Conservation (phyloP, 257 asterid species). For the Solanum tacnaense region DNA sequence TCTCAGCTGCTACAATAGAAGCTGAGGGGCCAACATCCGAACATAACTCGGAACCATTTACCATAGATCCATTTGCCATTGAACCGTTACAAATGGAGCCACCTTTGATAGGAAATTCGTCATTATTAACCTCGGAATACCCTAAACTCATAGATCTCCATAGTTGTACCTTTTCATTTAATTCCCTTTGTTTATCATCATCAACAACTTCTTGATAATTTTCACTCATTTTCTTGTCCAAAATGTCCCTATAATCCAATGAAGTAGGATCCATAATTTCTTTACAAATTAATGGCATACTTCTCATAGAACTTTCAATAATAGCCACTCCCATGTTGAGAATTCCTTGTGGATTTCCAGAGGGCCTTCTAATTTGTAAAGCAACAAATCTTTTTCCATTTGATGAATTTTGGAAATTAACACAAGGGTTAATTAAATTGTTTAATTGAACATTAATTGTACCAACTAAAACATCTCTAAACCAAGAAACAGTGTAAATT, state of each 20-base stretch:
- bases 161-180: conserved; percentile 1
- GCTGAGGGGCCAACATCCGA: conserved; percentile 78
- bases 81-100: conserved; percentile 17
- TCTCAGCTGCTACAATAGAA: conserved; percentile 70
- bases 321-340: conserved; percentile 55
- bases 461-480: conserved; percentile 18
- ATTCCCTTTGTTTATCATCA: not conserved
- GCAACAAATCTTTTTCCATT: conserved; percentile 35
- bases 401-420: not conserved
- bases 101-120: not conserved
- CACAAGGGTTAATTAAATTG: conserved; percentile 2
- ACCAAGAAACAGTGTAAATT: conserved; percentile 19
- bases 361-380: conserved; percentile 56
- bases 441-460: conserved; percentile 13
- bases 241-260: conserved; percentile 14
- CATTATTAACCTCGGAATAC: not conserved
- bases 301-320: conserved; percentile 36
- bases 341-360: conserved; percentile 71
- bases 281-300: conserved; percentile 35
- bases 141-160: conserved; percentile 30
- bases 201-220: not conserved
- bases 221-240: conserved; percentile 2
- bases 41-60: conserved; percentile 31
- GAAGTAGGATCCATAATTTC: conserved; percentile 12
- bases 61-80: conserved; percentile 23